These are phyloP conservation scores for Lactifluus piperatus DNA, from an alignment of 768 basidiomycete species.

Conservation along the genomic window DNA sequence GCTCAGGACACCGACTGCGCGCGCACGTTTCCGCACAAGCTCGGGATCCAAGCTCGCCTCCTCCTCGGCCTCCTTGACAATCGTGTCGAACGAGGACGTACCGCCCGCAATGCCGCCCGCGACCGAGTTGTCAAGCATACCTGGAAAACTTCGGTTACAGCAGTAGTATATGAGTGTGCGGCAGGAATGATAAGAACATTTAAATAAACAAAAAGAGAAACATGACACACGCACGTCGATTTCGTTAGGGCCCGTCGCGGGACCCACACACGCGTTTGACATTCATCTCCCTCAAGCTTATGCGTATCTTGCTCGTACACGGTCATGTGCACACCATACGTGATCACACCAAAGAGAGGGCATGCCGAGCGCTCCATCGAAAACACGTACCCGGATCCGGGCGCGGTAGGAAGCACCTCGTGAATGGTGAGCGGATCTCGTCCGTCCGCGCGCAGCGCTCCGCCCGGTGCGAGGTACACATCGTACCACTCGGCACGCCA, in stretches of 20 bases:
- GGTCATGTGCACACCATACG: conserved; percentile 90
- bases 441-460: conserved; percentile 35
- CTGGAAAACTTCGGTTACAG: conserved; percentile 69
- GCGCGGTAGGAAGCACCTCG: conserved; percentile 26
- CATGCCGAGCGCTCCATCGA: conserved; percentile 87
- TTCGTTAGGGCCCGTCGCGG: conserved; percentile 82
- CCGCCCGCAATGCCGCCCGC: conserved; percentile 90
- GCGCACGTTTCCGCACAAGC: conserved; percentile 52
- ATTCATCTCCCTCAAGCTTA: conserved; percentile 17
- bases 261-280: conserved; percentile 64
- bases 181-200: background rate
- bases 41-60: conserved; percentile 75
- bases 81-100: conserved; percentile 55
- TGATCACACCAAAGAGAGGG: conserved; percentile 80
- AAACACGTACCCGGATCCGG: conserved; percentile 59
- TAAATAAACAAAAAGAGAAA: background rate
- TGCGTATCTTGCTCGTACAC: conserved; percentile 44
- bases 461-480: conserved; percentile 63
- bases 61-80: conserved; percentile 90
- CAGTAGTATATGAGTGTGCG: background rate
- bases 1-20: conserved; percentile 59
- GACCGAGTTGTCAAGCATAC: conserved; percentile 81
- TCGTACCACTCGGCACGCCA: conserved; percentile 87
- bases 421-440: conserved; percentile 22
- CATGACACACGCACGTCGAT: conserved; percentile 55